Conservation (phyloP, 2,329 filamentous ascomycete species). For the Cladosporium sp. region DNA sequence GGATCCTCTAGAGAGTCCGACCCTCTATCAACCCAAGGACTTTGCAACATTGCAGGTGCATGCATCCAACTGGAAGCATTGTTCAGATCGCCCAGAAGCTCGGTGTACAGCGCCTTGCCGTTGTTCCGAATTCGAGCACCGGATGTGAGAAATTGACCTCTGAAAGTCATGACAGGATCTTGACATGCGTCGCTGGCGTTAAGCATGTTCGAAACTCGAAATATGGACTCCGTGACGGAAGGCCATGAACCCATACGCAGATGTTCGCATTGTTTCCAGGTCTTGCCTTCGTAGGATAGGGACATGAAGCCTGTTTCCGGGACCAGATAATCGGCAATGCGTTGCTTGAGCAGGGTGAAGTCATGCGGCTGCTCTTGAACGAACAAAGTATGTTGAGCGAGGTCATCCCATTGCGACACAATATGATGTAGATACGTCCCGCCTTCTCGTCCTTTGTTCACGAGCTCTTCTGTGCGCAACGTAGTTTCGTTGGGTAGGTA, state of each 20-base stretch:
- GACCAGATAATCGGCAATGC: constrained; percentile 38
- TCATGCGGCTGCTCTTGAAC: constrained; percentile 44
- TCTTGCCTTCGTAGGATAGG: constrained; percentile 37
- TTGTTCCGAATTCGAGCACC: constrained; percentile 39
- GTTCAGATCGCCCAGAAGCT: constrained; percentile 24
- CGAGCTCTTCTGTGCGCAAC: constrained; percentile 4
- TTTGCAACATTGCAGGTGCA: constrained; percentile 19
- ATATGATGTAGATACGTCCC: constrained; percentile 48
- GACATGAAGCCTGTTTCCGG: constrained; percentile 43
- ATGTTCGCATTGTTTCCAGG: constrained; percentile 34
- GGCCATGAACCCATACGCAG: constrained; percentile 40
- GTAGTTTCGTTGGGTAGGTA: background rate
- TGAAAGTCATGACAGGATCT: constrained; percentile 38
- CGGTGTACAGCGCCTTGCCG: constrained; percentile 32
- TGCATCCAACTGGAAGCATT: constrained; percentile 27
- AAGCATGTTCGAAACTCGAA: constrained; percentile 26
- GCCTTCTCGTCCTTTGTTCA: constrained; percentile 43
- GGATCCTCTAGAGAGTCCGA: constrained; percentile 29
- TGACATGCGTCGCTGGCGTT: constrained; percentile 16
- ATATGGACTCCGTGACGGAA: constrained; percentile 33
- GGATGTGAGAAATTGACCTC: constrained; percentile 46
- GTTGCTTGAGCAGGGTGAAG: constrained; percentile 25
- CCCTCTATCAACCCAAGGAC: background rate
- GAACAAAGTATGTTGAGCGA: constrained; percentile 46
- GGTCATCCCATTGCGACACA: constrained; percentile 37